Evolutionary conservation across 139 green algal genomes (phyloP).

Genomic region (Chloropicon primus): DNA sequence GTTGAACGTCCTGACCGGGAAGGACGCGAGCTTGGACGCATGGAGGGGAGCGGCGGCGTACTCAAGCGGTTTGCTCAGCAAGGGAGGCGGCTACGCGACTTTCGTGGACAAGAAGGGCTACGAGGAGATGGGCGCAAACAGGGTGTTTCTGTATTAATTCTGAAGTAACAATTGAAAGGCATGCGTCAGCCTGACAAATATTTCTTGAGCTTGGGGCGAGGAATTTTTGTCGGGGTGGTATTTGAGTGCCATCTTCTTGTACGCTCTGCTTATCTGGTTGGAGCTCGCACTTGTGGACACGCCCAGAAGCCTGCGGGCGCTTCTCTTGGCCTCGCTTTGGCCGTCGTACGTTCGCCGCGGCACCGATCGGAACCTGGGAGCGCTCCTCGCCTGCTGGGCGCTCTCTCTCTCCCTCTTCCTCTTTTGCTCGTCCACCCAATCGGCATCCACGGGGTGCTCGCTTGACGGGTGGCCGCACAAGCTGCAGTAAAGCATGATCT

Average conservation of each 20-base stretch:
- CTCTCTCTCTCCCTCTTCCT: not conserved
- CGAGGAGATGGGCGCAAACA: not conserved
- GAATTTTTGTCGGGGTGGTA: not conserved
- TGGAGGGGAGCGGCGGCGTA: not conserved
- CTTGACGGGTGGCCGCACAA: not conserved
- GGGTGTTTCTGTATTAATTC: too few species aligned
- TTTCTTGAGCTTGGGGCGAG: not conserved
- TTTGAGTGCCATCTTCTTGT: not conserved
- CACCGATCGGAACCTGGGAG: too few species aligned
- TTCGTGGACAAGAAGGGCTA: not conserved
- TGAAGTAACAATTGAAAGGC: not conserved
- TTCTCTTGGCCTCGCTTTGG: too few species aligned
- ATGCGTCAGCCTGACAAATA: not conserved
- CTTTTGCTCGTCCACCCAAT: not conserved
- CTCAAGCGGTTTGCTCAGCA: not conserved
- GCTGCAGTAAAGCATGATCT: not conserved
- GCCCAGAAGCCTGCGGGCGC: not conserved
- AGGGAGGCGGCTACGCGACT: not conserved
- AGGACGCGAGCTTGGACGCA: not conserved
- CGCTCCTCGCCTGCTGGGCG: not conserved
- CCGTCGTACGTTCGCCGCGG: too few species aligned
- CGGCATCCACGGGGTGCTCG: not conserved
- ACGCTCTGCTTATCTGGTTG: not conserved
- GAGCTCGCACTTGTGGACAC: not conserved
- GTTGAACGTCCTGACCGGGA: not conserved